phyloP scores from a whole-genome alignment of 2,329 filamentous ascomycete species.

The Saccharata proteae region DNA sequence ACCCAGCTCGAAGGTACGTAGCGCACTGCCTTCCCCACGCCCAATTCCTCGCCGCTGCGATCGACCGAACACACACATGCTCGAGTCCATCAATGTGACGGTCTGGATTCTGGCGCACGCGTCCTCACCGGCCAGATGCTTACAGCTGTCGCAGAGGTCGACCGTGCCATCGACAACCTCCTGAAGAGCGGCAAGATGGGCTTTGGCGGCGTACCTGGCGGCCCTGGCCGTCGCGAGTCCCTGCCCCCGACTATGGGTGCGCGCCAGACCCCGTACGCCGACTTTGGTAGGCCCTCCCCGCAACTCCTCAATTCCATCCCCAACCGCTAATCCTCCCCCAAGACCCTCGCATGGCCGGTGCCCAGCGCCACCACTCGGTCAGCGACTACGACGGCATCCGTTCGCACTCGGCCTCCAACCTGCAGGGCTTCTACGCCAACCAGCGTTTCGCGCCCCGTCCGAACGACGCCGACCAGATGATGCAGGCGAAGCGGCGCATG shows the following conservation, averaged over 20 bases:
- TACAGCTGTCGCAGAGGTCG: slow-evolving; percentile 57
- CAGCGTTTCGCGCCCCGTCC: slow-evolving; percentile 83
- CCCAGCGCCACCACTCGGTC: slow-evolving; percentile 69
- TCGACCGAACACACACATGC: slow-evolving; percentile 1
- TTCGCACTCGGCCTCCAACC: slow-evolving; percentile 61
- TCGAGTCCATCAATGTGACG: too few species aligned
- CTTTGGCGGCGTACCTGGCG: slow-evolving; percentile 27
- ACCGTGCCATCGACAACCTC: slow-evolving; percentile 88
- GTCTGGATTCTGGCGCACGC: too few species aligned
- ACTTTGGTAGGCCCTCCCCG: slow-evolving; percentile 43
- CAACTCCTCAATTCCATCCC: slow-evolving; percentile 10
- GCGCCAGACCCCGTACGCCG: slow-evolving; percentile 41
- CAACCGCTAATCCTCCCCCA: slow-evolving; percentile 12
- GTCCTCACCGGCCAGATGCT: slow-evolving; percentile 1
- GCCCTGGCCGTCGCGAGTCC: slow-evolving; percentile 59
- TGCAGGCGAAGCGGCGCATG: slow-evolving; percentile 98
- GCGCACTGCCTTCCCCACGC: slow-evolving; percentile 1
- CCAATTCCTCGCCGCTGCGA: background rate
- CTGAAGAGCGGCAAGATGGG: slow-evolving; percentile 80
- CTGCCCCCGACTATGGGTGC: slow-evolving; percentile 51
- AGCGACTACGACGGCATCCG: slow-evolving; percentile 72
- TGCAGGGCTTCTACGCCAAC: slow-evolving; percentile 87
- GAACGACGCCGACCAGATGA: slow-evolving; percentile 94
- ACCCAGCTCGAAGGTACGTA: slow-evolving; percentile 82
- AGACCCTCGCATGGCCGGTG: slow-evolving; percentile 60